phyloP scores from a whole-genome alignment of 371 early-diverging fungal species.

The Mortierella sp. region DNA sequence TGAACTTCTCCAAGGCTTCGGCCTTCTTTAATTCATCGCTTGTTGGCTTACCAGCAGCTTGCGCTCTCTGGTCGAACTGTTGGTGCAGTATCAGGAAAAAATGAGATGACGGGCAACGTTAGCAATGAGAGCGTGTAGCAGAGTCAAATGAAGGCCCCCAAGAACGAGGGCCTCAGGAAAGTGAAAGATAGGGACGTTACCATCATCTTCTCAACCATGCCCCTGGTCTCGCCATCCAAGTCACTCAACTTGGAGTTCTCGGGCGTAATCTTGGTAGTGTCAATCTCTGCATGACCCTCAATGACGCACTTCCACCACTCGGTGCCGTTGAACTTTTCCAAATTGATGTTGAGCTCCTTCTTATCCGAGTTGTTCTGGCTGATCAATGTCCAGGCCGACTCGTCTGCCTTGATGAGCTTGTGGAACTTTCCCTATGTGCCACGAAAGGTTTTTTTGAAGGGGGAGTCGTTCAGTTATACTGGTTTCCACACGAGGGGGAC shows the following conservation, averaged over 20 bases:
- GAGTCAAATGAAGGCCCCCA: too few species aligned
- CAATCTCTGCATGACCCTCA: constrained; percentile 82
- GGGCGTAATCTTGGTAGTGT: constrained; percentile 90
- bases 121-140: too few species aligned
- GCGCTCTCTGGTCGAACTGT: constrained; percentile 93
- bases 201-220: constrained; percentile 91
- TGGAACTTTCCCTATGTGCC: constrained; percentile 76
- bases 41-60: constrained; percentile 81
- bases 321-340: constrained; percentile 85
- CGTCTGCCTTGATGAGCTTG: constrained; percentile 79
- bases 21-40: constrained; percentile 86
- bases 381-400: constrained; percentile 86
- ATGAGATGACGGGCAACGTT: not conserved
- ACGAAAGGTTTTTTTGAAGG: too few species aligned
- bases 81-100: constrained; percentile 1
- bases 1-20: constrained; percentile 82
- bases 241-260: constrained; percentile 91
- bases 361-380: constrained; percentile 57
- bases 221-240: constrained; percentile 90
- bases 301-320: constrained; percentile 96
- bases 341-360: constrained; percentile 78
- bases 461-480: too few species aligned
- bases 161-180: too few species aligned
- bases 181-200: constrained; percentile 42
- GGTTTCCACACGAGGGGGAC: not conserved